Conservation (phyloP, 495 filamentous ascomycete genomes). For the Penicillium cataractarum region DNA sequence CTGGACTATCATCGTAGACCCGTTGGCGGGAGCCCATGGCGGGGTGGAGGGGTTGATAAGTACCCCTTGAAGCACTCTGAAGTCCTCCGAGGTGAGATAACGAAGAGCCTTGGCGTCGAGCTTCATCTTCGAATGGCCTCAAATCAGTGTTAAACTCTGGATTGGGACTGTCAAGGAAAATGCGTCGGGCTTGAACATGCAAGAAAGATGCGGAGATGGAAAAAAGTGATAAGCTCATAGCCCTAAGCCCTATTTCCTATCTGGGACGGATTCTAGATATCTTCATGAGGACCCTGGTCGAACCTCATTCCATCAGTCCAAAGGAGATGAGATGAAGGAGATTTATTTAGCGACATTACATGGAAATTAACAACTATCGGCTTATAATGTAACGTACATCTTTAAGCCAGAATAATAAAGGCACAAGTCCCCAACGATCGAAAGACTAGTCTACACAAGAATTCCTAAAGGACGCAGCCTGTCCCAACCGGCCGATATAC, state of each 20-base stretch:
- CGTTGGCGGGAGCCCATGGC: conserved; percentile 9
- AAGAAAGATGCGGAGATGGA: conserved; percentile 23
- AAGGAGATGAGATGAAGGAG: background rate
- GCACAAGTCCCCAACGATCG: background rate
- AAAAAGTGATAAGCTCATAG: conserved; percentile 42
- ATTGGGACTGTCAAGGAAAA: conserved; percentile 2
- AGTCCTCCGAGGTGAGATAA: conserved; percentile 90
- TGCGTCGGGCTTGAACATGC: conserved; percentile 11
- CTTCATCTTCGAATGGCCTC: conserved; percentile 63
- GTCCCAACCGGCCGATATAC: conserved; percentile 3
- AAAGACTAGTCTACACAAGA: conserved; percentile 19
- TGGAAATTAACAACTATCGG: background rate
- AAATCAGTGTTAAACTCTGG: background rate
- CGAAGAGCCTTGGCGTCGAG: conserved; percentile 90
- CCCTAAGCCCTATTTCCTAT: conserved; percentile 52
- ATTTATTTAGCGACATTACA: background rate
- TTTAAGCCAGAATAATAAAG: background rate
- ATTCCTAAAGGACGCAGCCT: background rate
- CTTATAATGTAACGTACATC: background rate
- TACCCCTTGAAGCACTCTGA: conserved; percentile 92
- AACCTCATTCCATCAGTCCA: background rate
- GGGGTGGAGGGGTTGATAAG: conserved; percentile 32
- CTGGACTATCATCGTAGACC: conserved; percentile 15
- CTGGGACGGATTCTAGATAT: conserved; percentile 19
- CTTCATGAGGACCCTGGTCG: background rate